phyloP scores from a whole-genome alignment of 805 yeast genomes.

The Ogataea nonfermentans region DNA sequence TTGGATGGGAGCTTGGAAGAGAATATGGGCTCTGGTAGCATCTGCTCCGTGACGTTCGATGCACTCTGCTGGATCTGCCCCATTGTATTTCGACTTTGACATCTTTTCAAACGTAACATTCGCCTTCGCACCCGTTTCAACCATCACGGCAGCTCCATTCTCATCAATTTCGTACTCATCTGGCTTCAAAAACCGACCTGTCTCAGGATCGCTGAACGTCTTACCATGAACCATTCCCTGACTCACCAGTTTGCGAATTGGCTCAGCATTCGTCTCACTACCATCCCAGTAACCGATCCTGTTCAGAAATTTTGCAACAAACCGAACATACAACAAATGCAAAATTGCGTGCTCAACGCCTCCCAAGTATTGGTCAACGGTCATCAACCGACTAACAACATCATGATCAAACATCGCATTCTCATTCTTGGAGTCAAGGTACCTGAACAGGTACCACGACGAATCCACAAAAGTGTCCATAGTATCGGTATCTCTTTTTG shows the following conservation, averaged over 20 bases:
- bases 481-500: constrained; percentile 91
- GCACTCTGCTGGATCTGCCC: constrained; percentile 83
- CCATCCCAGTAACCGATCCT: constrained; percentile 71
- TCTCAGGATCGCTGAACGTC: constrained; percentile 70
- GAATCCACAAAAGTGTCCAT: constrained; percentile 99
- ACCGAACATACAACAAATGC: constrained; percentile 84
- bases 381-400: constrained; percentile 54
- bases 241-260: constrained; percentile 74
- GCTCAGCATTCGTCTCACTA: constrained; percentile 61
- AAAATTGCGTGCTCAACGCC: constrained; percentile 97
- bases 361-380: constrained; percentile 89
- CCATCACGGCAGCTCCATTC: constrained; percentile 45
- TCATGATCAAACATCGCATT: constrained; percentile 50
- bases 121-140: constrained; percentile 51
- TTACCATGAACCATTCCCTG: constrained; percentile 99
- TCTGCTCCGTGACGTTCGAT: constrained; percentile 84
- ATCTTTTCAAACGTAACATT: constrained; percentile 75
- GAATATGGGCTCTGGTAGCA: constrained; percentile 87
- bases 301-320: constrained; percentile 75
- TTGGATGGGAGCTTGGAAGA: constrained; percentile 86
- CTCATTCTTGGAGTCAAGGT: constrained; percentile 67
- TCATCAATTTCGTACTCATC: constrained; percentile 56
- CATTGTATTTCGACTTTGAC: constrained; percentile 95
- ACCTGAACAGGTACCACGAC: constrained; percentile 93
- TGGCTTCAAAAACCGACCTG: constrained; percentile 74